These are phyloP conservation scores for Prinsepia uniflora DNA, from an alignment of 306 rosid genomes.

Conservation along the genomic window DNA sequence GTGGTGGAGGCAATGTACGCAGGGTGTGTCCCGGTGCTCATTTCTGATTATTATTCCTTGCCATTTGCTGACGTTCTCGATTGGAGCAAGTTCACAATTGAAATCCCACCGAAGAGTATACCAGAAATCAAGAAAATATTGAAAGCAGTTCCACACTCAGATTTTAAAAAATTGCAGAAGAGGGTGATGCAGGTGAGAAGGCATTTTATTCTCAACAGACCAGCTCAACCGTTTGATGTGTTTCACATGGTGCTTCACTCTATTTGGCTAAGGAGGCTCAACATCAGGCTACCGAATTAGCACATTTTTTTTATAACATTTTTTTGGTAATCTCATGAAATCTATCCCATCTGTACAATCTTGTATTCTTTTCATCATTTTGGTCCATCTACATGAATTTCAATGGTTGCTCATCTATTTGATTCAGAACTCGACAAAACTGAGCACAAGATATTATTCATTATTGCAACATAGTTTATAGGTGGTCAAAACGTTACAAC, in stretches of 20 bases:
- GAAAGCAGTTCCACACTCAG: constrained; percentile 18
- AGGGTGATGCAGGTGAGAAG: constrained; percentile 34
- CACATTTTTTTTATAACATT: neutral
- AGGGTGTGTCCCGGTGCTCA: constrained; percentile 38
- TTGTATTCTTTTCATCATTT: neutral
- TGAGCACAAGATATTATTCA: neutral
- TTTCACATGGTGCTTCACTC: constrained; percentile 42
- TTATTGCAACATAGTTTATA: constrained; percentile 9
- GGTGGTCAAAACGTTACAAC: neutral
- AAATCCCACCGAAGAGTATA: constrained; percentile 29
- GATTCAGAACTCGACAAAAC: neutral
- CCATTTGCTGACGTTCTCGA: constrained; percentile 41
- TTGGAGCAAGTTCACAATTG: constrained; percentile 34
- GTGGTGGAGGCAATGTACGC: constrained; percentile 41
- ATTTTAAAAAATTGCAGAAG: constrained; percentile 28
- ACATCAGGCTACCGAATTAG: constrained; percentile 26
- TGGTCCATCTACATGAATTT: neutral
- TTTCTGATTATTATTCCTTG: constrained; percentile 24
- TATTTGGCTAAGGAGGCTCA: constrained; percentile 40
- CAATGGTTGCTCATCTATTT: neutral
- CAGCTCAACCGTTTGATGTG: constrained; percentile 39
- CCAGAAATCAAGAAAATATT: constrained; percentile 34
- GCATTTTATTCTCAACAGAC: constrained; percentile 38
- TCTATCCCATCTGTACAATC: neutral
- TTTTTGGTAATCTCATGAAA: neutral